Evolutionary conservation across 1,284 basidiomycete species (phyloP).

Genomic region (Sparassis latifolia): DNA sequence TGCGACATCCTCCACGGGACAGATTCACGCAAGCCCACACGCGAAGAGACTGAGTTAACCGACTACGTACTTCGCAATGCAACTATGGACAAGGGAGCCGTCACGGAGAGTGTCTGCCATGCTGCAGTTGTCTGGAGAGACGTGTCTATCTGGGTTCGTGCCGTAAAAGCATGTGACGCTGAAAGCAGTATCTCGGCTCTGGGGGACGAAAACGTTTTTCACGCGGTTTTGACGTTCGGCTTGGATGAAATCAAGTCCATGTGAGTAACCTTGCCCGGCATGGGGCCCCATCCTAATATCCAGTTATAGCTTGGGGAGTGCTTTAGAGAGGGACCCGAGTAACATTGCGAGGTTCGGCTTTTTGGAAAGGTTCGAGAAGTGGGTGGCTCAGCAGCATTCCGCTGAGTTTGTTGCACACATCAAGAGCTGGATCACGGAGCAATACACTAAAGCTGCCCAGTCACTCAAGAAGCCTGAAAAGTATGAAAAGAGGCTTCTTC

Average conservation of each 20-base stretch:
- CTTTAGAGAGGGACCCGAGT: not conserved
- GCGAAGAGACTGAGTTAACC: conserved; percentile 5
- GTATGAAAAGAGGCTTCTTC: not conserved
- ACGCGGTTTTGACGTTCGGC: not conserved
- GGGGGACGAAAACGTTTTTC: not conserved
- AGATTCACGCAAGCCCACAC: not conserved
- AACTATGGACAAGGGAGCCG: not conserved
- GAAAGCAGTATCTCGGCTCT: not conserved
- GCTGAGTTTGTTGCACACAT: not conserved
- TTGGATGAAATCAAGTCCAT: not conserved
- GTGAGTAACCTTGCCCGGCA: not conserved
- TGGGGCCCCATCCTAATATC: not conserved
- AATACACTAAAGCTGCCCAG: not conserved
- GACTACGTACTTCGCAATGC: conserved; percentile 6
- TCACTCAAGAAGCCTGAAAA: not conserved
- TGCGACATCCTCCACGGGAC: conserved; percentile 5
- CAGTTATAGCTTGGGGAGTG: not conserved
- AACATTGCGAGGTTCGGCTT: not conserved
- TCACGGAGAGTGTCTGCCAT: not conserved
- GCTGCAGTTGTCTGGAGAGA: conserved; percentile 4
- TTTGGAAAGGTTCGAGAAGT: not conserved
- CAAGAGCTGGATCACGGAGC: not conserved
- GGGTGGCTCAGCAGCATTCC: not conserved
- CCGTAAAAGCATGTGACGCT: conserved; percentile 3
- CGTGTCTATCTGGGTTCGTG: conserved; percentile 2